phyloP scores from a whole-genome alignment of 2,329 filamentous ascomycete species.

The Cytospora schulzeri region DNA sequence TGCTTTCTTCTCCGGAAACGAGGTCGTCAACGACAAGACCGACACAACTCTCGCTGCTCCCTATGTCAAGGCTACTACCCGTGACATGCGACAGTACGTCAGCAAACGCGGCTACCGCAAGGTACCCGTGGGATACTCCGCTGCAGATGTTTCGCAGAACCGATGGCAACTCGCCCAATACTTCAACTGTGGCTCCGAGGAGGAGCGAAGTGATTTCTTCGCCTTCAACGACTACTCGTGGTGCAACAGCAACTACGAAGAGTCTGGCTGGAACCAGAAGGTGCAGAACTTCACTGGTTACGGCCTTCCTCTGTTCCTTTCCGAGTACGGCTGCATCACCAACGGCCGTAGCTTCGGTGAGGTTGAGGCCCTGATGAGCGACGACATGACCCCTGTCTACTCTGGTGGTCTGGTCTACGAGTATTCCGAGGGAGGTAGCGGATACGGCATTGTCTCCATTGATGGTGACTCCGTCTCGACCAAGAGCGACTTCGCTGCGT shows the following conservation, averaged over 20 bases:
- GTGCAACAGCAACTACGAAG: slow-evolving; percentile 72
- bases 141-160: slow-evolving; percentile 82
- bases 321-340: slow-evolving; percentile 88
- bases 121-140: slow-evolving; percentile 75
- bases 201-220: slow-evolving; percentile 85
- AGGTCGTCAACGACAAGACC: slow-evolving; percentile 71
- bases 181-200: slow-evolving; percentile 89
- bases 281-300: slow-evolving; percentile 86
- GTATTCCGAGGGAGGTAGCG: slow-evolving; percentile 78
- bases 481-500: slow-evolving; percentile 62
- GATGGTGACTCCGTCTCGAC: slow-evolving; percentile 56
- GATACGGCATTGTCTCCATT: slow-evolving; percentile 79
- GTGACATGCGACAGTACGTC: slow-evolving; percentile 75
- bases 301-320: slow-evolving; percentile 89
- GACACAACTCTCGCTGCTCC: slow-evolving; percentile 67
- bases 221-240: slow-evolving; percentile 83
- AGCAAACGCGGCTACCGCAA: slow-evolving; percentile 61
- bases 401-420: slow-evolving; percentile 97
- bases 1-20: slow-evolving; percentile 82
- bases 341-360: slow-evolving; percentile 83
- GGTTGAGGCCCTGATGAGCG: slow-evolving; percentile 75
- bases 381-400: slow-evolving; percentile 85
- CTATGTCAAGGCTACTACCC: slow-evolving; percentile 77
- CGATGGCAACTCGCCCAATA: slow-evolving; percentile 84
- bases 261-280: slow-evolving; percentile 83